These are phyloP conservation scores for Suillus luteus DNA, from an alignment of 768 basidiomycete species.

Conservation along the genomic window DNA sequence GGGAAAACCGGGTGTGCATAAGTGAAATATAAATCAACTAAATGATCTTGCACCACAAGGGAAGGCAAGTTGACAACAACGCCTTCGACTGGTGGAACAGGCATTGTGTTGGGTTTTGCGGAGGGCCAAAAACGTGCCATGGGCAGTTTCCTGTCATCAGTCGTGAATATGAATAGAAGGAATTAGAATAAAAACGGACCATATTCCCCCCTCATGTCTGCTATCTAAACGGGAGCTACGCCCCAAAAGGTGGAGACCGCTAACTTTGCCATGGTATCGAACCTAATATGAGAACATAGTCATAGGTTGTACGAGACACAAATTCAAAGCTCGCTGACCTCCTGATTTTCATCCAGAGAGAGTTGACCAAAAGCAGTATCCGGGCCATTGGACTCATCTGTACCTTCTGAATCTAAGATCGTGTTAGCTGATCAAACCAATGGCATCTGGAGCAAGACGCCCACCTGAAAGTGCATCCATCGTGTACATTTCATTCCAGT, in stretches of 20 bases:
- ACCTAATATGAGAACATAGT: constrained; percentile 47
- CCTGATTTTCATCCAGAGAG: constrained; percentile 75
- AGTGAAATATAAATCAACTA: constrained; percentile 77
- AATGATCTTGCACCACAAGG: constrained; percentile 59
- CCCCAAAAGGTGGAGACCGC: constrained; percentile 76
- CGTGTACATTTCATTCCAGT: constrained; percentile 64
- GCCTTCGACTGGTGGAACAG: constrained; percentile 45
- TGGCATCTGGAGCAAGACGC: constrained; percentile 10
- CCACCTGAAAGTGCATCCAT: constrained; percentile 45
- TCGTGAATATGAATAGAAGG: constrained; percentile 18
- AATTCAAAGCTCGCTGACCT: constrained; percentile 45
- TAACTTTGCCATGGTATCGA: constrained; percentile 79
- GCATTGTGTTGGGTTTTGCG: constrained; percentile 42
- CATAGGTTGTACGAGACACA: not conserved
- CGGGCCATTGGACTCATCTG: constrained; percentile 43
- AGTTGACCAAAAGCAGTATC: constrained; percentile 66
- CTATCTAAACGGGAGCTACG: constrained; percentile 65
- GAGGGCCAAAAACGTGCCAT: constrained; percentile 79
- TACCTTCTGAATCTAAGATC: constrained; percentile 38
- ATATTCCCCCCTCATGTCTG: constrained; percentile 68
- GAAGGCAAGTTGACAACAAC: constrained; percentile 59
- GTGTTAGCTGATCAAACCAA: constrained; percentile 21
- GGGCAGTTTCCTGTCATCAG: constrained; percentile 55
- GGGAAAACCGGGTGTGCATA: constrained; percentile 86
- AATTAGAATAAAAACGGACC: constrained; percentile 41